phyloP scores from a whole-genome alignment of 2,329 filamentous ascomycete species.

The Sphaceloma murrayae region DNA sequence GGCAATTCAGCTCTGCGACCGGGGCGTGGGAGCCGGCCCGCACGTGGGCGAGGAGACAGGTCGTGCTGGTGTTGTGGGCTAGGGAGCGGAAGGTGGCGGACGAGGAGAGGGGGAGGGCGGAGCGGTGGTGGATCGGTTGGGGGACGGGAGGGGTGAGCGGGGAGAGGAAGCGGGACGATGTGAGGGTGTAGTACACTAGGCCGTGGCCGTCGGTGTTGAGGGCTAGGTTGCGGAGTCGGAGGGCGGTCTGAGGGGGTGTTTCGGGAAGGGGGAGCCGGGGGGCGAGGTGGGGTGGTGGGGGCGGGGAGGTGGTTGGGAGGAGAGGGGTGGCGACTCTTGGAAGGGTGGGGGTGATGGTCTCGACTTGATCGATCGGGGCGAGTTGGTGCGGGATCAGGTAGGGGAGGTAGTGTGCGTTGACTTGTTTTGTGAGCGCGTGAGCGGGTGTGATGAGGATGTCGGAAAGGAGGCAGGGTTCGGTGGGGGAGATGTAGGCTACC shows the following conservation, averaged over 20 bases:
- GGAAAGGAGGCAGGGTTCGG: slow-evolving; percentile 45
- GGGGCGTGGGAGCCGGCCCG: slow-evolving; percentile 41
- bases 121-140: slow-evolving; percentile 44
- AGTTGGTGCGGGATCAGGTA: slow-evolving; percentile 41
- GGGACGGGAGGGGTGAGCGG: slow-evolving; percentile 27
- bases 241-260: too few relatives aligned
- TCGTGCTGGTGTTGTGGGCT: slow-evolving; percentile 42
- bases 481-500: slow-evolving; percentile 47
- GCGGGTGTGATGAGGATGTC: slow-evolving; percentile 43
- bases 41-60: slow-evolving; percentile 46
- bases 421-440: slow-evolving; percentile 38
- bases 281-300: slow-evolving; percentile 27
- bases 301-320: not conserved
- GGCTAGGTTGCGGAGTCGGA: slow-evolving; percentile 43
- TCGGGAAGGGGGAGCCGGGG: too few relatives aligned
- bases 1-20: slow-evolving; percentile 44
- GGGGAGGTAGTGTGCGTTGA: slow-evolving; percentile 46
- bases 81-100: slow-evolving; percentile 46
- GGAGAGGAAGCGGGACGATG: slow-evolving; percentile 34
- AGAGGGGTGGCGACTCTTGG: slow-evolving; percentile 18
- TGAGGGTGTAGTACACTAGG: slow-evolving; percentile 46
- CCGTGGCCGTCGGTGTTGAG: slow-evolving; percentile 49
- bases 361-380: slow-evolving; percentile 22
- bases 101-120: slow-evolving; percentile 42
- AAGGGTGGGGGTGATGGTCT: slow-evolving; percentile 29